phyloP scores from a whole-genome alignment of 768 basidiomycete species.

The Leccinellum luteum region DNA sequence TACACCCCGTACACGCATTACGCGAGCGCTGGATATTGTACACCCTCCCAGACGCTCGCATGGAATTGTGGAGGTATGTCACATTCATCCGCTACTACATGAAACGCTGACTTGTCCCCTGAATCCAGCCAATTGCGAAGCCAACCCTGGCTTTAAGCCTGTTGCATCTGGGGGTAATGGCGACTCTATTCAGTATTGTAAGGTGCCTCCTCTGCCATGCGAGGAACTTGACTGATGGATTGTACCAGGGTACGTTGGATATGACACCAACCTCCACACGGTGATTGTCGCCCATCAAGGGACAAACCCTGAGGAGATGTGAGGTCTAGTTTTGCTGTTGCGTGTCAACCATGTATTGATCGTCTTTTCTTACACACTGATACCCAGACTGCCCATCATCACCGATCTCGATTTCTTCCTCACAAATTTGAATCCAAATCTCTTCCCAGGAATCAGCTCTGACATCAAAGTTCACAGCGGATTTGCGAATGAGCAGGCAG shows the following conservation, averaged over 20 bases:
- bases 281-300: slow-evolving; percentile 41
- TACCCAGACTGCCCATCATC: slow-evolving; percentile 35
- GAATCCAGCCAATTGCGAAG: slow-evolving; percentile 22
- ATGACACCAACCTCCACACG: slow-evolving; percentile 36
- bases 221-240: neutral
- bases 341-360: neutral
- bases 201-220: neutral
- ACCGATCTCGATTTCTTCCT: slow-evolving; percentile 43
- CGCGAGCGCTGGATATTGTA: slow-evolving; percentile 52
- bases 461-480: slow-evolving; percentile 45
- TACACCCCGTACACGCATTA: slow-evolving; percentile 51
- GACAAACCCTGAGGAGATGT: slow-evolving; percentile 32
- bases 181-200: slow-evolving; percentile 41
- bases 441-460: slow-evolving; percentile 50
- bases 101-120: neutral
- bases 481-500: slow-evolving; percentile 43
- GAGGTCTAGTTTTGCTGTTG: neutral
- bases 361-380: neutral
- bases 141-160: slow-evolving; percentile 45
- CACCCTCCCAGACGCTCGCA: slow-evolving; percentile 37
- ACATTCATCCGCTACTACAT: neutral
- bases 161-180: slow-evolving; percentile 50
- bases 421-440: slow-evolving; percentile 31
- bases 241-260: slow-evolving; percentile 52
- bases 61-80: slow-evolving; percentile 57